phyloP scores from a whole-genome alignment of 2,329 filamentous ascomycete genomes.

The Paraphaeosphaeria minitans region DNA sequence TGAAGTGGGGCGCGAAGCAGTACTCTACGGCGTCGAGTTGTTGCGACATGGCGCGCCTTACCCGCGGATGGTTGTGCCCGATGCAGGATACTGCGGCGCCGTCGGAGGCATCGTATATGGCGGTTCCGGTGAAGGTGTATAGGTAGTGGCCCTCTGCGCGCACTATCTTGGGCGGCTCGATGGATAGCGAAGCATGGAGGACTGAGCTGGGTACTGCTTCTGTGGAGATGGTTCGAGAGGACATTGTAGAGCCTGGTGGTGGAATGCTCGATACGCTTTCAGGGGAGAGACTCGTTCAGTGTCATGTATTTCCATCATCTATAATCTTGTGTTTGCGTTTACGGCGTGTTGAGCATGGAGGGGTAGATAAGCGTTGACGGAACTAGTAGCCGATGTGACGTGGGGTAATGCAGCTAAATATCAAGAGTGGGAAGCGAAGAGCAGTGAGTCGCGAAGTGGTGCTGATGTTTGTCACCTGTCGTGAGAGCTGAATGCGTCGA shows the following conservation, averaged over 20 bases:
- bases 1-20: conserved; percentile 63
- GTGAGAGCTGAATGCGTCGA: not conserved
- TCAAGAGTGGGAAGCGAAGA: not conserved
- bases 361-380: not conserved
- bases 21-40: conserved; percentile 33
- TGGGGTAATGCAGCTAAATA: not conserved
- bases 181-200: not conserved
- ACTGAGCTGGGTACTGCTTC: not conserved
- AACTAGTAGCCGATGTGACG: not conserved
- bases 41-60: conserved; percentile 61
- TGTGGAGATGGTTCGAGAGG: not conserved
- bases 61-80: conserved; percentile 67
- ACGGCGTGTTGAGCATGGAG: not conserved
- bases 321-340: not conserved
- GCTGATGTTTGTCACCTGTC: not conserved
- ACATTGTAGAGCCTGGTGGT: not conserved
- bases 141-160: not conserved
- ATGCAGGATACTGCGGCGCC: conserved; percentile 75
- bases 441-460: not conserved
- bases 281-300: not conserved
- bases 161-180: not conserved
- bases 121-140: not conserved
- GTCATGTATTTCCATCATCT: not conserved
- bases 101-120: conserved; percentile 66
- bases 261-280: not conserved